Evolutionary conservation across 2,329 filamentous ascomycete species (phyloP), one percentile per base, ranked within the genome.

Genomic region (Xylariales sp.): DNA sequence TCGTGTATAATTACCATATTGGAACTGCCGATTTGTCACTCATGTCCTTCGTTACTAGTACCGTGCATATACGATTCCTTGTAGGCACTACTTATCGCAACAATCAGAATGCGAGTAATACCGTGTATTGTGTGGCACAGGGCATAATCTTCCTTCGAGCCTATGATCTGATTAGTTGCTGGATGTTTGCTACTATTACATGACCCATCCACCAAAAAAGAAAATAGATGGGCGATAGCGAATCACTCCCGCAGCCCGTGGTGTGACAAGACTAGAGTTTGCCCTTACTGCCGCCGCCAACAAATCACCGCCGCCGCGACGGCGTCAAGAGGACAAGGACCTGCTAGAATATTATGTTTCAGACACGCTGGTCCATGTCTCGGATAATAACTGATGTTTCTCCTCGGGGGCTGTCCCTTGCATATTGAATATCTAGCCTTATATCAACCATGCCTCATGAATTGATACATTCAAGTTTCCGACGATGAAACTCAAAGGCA

Each of bases 131-230:
- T 28, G 54, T 45, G 18, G 5, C 12, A 45, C 39, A 46, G 5
- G 5, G 14, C 14, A 5, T 55, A 28, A 14, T 9, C 34, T 39
- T 39, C 8, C n/a, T 23, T 54, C 18, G 34, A 39, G 5, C 14
- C 39, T 43, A 56, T 45, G 39, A 45, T 39, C 50, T 53, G 50
- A 53, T 53, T 53, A 36, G 32, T 23, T 18, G 50, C 9, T 56
- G 54, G 16, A 8, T 16, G 28, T 43, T n/a, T 32, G 39, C 39
- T 45, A 5, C 23, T 32, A 12, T 32, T 14, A 10, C 6, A n/a
- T 18, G 36, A 5, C 23, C 32, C 7, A 28, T 18, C 23, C 39
- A 8, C 23, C 23, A 56, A 56, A 45, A n/a, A 23, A 14, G 23
- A 45, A 45, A 45, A 45, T 5, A 9, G 2, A 45, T 45, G 39